phyloP scores from a whole-genome alignment of 2,329 filamentous ascomycete genomes.

The Epichloe festucae region DNA sequence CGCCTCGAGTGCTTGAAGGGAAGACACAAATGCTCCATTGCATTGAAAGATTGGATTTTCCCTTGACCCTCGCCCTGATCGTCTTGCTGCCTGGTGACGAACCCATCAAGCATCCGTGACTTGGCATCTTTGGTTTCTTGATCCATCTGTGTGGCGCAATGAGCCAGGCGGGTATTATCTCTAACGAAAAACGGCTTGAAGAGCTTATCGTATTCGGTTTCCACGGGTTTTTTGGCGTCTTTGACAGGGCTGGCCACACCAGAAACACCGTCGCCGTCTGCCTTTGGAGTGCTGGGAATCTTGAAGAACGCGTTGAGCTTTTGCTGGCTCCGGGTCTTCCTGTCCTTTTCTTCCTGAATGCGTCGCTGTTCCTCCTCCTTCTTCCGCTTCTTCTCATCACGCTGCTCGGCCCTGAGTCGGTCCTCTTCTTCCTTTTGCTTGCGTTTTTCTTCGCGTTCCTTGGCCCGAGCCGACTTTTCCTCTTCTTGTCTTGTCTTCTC shows the following conservation, averaged over 20 bases:
- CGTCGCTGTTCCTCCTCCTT: slow-evolving; percentile 35
- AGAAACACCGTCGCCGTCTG: slow-evolving; percentile 17
- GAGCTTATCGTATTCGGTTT: slow-evolving; percentile 48
- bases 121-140: slow-evolving; percentile 39
- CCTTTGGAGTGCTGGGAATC: slow-evolving; percentile 26
- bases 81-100: slow-evolving; percentile 32
- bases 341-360: slow-evolving; percentile 31
- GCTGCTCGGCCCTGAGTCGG: slow-evolving; percentile 25
- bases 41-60: slow-evolving; percentile 29
- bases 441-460: slow-evolving; percentile 27
- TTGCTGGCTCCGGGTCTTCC: slow-evolving; percentile 35
- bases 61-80: slow-evolving; percentile 19
- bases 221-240: slow-evolving; percentile 11
- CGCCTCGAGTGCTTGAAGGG: slow-evolving; percentile 22
- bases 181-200: slow-evolving; percentile 78
- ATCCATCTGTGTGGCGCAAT: slow-evolving; percentile 44
- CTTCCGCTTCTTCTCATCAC: slow-evolving; percentile 33
- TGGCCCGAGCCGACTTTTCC: slow-evolving; percentile 24
- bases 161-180: slow-evolving; percentile 58
- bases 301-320: slow-evolving; percentile 34
- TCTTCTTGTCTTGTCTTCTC: slow-evolving; percentile 22
- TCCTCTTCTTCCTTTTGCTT: slow-evolving; percentile 31
- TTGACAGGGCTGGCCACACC: slow-evolving; percentile 19
- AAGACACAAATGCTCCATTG: slow-evolving; percentile 33
- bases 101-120: slow-evolving; percentile 38